Evolutionary conservation across 2,329 filamentous ascomycete species (phyloP).

Genomic region (Cladosporium cucumerinum): DNA sequence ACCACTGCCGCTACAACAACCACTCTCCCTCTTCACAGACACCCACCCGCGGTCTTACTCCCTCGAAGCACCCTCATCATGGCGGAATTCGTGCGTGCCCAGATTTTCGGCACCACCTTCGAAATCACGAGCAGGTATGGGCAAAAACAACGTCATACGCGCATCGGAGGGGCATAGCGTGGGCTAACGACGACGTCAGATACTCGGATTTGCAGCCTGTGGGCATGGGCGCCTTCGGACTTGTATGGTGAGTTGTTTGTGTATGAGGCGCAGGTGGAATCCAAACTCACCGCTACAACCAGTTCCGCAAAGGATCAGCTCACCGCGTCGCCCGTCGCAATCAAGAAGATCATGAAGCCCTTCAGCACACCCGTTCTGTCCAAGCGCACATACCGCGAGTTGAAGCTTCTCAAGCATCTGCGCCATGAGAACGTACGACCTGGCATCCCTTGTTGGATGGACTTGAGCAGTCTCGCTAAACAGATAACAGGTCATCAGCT

Average conservation of each 20-base stretch:
- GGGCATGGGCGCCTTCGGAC: slow-evolving; percentile 97
- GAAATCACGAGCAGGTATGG: slow-evolving; percentile 95
- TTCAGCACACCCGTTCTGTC: slow-evolving; percentile 98
- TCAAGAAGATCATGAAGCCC: slow-evolving; percentile 99
- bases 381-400: slow-evolving; percentile 94
- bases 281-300: slow-evolving; percentile 20
- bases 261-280: not conserved
- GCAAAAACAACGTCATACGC: slow-evolving; percentile 16
- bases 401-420: slow-evolving; percentile 95
- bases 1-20: not conserved
- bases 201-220: slow-evolving; percentile 98
- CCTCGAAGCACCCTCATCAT: slow-evolving; percentile 55
- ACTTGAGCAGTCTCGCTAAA: not conserved
- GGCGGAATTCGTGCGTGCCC: slow-evolving; percentile 98
- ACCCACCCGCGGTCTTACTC: not conserved
- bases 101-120: slow-evolving; percentile 99
- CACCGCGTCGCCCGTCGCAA: slow-evolving; percentile 91
- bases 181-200: slow-evolving; percentile 48
- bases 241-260: slow-evolving; percentile 70
- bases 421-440: slow-evolving; percentile 83
- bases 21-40: not conserved
- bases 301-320: slow-evolving; percentile 98
- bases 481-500: slow-evolving; percentile 71
- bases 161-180: slow-evolving; percentile 15
- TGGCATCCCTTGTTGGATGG: not conserved